phyloP scores from a whole-genome alignment of 2,329 filamentous ascomycete genomes.

The Seiridium unicorne region DNA sequence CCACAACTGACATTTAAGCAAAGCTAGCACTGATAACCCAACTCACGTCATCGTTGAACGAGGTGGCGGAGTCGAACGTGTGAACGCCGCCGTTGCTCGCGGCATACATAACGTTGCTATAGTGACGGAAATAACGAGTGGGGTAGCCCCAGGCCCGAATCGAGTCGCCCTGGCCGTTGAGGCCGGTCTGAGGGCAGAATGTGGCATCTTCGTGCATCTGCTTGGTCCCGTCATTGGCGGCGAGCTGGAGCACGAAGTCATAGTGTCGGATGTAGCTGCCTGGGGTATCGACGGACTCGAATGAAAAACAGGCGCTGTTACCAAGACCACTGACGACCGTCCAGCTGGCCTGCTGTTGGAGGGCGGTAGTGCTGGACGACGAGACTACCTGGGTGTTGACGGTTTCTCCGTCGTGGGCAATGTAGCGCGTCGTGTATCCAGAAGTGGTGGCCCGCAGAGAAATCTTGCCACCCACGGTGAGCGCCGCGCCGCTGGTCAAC shows the following conservation, averaged over 20 bases:
- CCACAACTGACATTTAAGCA: conserved; percentile 28
- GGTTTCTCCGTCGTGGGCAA: conserved; percentile 48
- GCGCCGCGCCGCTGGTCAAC: conserved; percentile 43
- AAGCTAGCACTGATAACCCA: conserved; percentile 45
- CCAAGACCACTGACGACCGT: not conserved
- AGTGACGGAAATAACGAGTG: conserved; percentile 58
- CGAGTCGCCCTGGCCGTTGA: conserved; percentile 50
- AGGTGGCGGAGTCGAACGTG: conserved; percentile 44
- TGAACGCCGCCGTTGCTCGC: conserved; percentile 31
- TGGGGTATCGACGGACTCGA: conserved; percentile 57
- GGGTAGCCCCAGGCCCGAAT: conserved; percentile 60
- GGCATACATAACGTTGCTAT: conserved; percentile 33
- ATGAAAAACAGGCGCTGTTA: conserved; percentile 55
- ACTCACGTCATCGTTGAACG: conserved; percentile 55
- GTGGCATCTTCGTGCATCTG: conserved; percentile 60
- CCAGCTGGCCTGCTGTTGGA: conserved; percentile 39
- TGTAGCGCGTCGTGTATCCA: conserved; percentile 51
- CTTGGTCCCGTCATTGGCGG: conserved; percentile 53
- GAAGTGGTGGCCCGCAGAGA: conserved; percentile 56
- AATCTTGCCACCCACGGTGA: conserved; percentile 48
- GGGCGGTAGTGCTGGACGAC: conserved; percentile 44
- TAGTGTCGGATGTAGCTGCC: conserved; percentile 59
- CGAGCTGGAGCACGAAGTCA: conserved; percentile 48
- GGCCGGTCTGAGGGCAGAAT: conserved; percentile 54
- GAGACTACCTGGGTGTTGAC: conserved; percentile 56